phyloP scores from a whole-genome alignment of 345 rosid species.

The Psidium guajava region DNA sequence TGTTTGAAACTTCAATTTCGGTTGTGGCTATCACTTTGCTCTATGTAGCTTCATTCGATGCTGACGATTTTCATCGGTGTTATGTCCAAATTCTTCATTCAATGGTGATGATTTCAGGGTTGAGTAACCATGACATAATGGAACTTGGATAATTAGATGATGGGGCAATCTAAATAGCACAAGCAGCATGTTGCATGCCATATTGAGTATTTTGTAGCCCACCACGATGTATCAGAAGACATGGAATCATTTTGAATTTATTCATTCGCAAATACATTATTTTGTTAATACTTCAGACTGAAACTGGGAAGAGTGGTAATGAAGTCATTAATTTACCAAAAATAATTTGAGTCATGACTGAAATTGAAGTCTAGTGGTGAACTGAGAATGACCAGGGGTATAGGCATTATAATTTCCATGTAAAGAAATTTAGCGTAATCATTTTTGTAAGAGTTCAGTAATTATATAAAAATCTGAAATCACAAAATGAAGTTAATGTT shows the following conservation, averaged over 20 bases:
- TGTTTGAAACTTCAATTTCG: not conserved
- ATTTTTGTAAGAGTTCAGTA: too few relatives aligned
- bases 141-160: not conserved
- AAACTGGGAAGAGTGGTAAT: not conserved
- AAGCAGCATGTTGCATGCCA: not conserved
- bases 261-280: not conserved
- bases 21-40: not conserved
- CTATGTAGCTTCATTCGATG: not conserved
- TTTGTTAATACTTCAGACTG: not conserved
- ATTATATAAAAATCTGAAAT: not conserved
- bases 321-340: not conserved
- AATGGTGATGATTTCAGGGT: not conserved
- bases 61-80: not conserved
- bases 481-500: not conserved
- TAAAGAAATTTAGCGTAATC: not conserved
- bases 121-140: not conserved
- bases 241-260: not conserved
- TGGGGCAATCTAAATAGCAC: not conserved
- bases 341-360: not conserved
- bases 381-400: not conserved
- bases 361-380: not conserved
- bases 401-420: not conserved
- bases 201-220: not conserved
- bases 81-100: not conserved
- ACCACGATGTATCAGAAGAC: not conserved